Evolutionary conservation across 2,329 filamentous ascomycete genomes (phyloP), one percentile per base, ranked within the genome.

Genomic region (Penicillium brevicompactum): DNA sequence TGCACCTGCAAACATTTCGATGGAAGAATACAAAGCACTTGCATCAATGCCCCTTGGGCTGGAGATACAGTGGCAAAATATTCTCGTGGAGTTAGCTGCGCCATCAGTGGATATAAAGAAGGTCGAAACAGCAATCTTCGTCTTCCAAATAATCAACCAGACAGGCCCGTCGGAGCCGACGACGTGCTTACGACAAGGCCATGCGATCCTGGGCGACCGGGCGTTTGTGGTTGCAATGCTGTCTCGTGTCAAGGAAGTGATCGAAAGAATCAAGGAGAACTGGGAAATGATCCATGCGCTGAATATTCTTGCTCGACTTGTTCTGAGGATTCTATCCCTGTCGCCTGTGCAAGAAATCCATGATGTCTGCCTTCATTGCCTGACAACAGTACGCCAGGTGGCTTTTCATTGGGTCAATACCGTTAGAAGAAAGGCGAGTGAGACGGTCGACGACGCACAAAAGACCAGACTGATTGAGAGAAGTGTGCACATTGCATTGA

Each of bases 1-100:
- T 0, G 86, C 83, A 46, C 83, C 85, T 0, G 10, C 53, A 0
- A 62, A 77, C 21, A 70, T 88, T 52, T 74, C 79, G 0, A 55
- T 84, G 0, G 77, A 80, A 0, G 84, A 88, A 50, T 87, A 78
- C 64, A 80, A 82, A 48, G 73, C 78, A 0, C 77, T 87, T n/a
- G 73, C 75, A 0, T 64, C 76, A 0, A 59, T 87, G 2, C 76
- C 80, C 0, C 64, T 80, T 1, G 84, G 84, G 0, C 55, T 74
- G 16, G 63, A 67, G 1, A 67, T 85, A 8, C 81, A 84, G 48
- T 87, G 84, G 80, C 62, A 74, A 8, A 87, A 86, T 50, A 78
- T 88, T 3, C 63, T 84, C 0, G 63, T 74, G 1, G 79, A 86
- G 60, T 66, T 88, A 3, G 67, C 70, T 0, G 70, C 73, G 1